Base-by-base conservation (phyloP, 2,329 filamentous ascomycete genomes). In the Monosporascus cannonballus region DNA sequence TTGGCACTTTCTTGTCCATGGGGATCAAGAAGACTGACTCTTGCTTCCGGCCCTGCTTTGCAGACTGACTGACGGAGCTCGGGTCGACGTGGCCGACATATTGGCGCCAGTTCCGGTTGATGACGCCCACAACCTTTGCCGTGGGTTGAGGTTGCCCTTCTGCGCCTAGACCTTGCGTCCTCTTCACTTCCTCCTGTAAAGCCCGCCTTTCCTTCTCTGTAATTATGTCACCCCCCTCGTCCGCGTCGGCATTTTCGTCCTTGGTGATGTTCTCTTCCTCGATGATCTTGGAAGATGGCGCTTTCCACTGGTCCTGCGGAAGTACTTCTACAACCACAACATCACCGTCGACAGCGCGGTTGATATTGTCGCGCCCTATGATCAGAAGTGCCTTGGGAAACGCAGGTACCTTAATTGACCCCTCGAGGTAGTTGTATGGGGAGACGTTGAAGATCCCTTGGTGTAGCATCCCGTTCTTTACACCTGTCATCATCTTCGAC, bases 1-100 rank as follows among this genome's bases (percentile, higher is more conserved):
- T 99, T 2, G 94, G 94, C 22, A 99, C 89, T 64, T 90, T 87
- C 76, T 96, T 97, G 71, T 99, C 93, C 93, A 99, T 97, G 4
- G 94, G 92, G 48, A 97, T 85, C 18, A 99, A 79, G 71, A 99
- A 99, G 15, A 99, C 91, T 17, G 84, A 95, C 67, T 96, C 91
- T 67, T 95, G 90, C 63, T 88, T 88, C 54, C 91, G 83, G 30
- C 90, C 90, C 61, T 91, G 86, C 55, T 84, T 86, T 2, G 82
- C 81, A 3, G 84, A 81, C 50, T 85, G 83, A 63, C 86, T 86
- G 48, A 91, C 86, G 2, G 92, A 95, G 11, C 88, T 89, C 49
- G 87, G 85, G 67, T 99, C 94, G 52, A 99, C 87, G 66, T 96
- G 92, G 2, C 94, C 94, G 56, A 99, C 94, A 62, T 96, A 97